phyloP scores from a whole-genome alignment of 1,284 basidiomycete species.

The Paramarasmius palmivorus region DNA sequence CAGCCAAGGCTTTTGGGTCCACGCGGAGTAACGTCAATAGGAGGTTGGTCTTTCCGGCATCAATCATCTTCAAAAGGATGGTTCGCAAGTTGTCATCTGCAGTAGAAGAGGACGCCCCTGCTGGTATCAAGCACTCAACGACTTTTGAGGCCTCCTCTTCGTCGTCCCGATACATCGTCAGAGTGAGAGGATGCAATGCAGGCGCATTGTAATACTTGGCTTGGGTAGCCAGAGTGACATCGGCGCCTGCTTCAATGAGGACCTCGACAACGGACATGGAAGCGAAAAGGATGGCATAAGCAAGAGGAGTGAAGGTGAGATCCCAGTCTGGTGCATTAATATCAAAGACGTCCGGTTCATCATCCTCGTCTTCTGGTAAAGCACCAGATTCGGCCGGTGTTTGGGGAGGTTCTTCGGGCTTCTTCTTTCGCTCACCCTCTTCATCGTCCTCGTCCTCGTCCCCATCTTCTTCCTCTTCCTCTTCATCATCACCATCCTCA shows the following conservation, averaged over 20 bases:
- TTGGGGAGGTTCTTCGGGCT: conserved; percentile 15
- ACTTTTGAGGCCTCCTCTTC: conserved; percentile 38
- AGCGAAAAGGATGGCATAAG: conserved; percentile 49
- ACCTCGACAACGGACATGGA: conserved; percentile 43
- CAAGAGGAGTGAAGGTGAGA: conserved; percentile 49
- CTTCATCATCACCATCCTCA: too few relatives aligned
- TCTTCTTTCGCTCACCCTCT: conserved; percentile 18
- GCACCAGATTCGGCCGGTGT: conserved; percentile 10
- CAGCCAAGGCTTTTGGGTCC: conserved; percentile 48
- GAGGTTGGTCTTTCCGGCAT: conserved; percentile 38
- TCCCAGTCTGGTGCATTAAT: conserved; percentile 59
- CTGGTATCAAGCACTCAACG: conserved; percentile 45
- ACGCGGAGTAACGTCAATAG: conserved; percentile 44
- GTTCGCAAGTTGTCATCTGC: conserved; percentile 46
- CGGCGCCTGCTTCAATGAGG: conserved; percentile 49
- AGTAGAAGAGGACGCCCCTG: conserved; percentile 48
- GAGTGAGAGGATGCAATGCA: conserved; percentile 45
- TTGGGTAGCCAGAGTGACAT: conserved; percentile 33
- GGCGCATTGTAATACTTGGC: conserved; percentile 22
- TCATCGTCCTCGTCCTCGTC: conserved; percentile 17
- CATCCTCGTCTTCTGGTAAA: conserved; percentile 21
- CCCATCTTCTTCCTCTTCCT: conserved; percentile 27
- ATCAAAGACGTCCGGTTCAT: conserved; percentile 39
- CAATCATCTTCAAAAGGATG: conserved; percentile 48
- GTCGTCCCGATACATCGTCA: conserved; percentile 46